Conservation (phyloP, 345 rosid genomes). For the Hevea brasiliensis region DNA sequence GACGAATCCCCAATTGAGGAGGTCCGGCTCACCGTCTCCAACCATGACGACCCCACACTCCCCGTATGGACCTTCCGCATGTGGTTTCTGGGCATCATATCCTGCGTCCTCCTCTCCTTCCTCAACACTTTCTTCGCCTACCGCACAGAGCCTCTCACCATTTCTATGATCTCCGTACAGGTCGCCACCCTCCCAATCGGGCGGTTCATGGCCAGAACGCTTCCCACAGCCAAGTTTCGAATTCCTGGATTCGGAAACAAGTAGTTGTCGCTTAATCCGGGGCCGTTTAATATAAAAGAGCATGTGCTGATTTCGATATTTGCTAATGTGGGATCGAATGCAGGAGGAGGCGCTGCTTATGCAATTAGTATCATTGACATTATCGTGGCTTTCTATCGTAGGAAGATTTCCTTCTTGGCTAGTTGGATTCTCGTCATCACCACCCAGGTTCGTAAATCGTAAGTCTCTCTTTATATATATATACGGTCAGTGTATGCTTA, state of each 20-base stretch:
- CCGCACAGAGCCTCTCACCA: constrained; percentile 53
- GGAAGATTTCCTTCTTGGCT: constrained; percentile 56
- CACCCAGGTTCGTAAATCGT: constrained; percentile 44
- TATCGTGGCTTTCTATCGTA: constrained; percentile 51
- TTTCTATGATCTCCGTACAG: constrained; percentile 57
- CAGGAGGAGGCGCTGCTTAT: constrained; percentile 45
- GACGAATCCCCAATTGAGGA: constrained; percentile 54
- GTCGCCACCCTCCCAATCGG: constrained; percentile 59
- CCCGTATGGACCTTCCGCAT: constrained; percentile 69
- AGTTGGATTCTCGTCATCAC: constrained; percentile 61
- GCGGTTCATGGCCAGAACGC: constrained; percentile 39
- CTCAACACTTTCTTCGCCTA: constrained; percentile 67
- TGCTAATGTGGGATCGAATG: constrained; percentile 41
- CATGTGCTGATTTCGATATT: constrained; percentile 40
- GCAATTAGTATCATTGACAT: constrained; percentile 56
- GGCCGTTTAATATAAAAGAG: constrained; percentile 41
- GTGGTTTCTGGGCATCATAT: constrained; percentile 56
- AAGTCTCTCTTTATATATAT: too few species aligned
- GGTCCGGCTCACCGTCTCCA: constrained; percentile 59
- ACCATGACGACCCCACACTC: constrained; percentile 50
- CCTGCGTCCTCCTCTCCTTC: constrained; percentile 59
- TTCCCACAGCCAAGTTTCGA: constrained; percentile 27
- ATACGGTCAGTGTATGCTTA: too few species aligned
- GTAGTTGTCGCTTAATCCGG: constrained; percentile 38
- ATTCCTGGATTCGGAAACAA: constrained; percentile 32